Percentiles rank a stretch among this genome's conserved stretches.
Evolutionary conservation across 2,329 filamentous ascomycete species (phyloP).

Genomic region (Alternaria tenuissima): DNA sequence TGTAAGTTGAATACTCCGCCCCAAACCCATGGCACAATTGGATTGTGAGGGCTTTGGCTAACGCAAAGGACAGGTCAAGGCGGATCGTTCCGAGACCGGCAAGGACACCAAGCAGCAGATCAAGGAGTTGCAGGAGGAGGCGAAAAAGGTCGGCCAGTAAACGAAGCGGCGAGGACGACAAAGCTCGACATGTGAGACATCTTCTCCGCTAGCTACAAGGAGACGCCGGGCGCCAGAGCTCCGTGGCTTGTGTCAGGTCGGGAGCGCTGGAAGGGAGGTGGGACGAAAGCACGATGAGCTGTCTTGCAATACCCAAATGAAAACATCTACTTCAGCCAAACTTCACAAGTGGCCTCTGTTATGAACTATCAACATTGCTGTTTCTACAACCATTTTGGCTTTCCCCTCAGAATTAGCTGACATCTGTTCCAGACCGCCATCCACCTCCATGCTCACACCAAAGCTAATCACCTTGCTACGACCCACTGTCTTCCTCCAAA

Average conservation of each 20-base stretch:
- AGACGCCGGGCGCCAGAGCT: not conserved
- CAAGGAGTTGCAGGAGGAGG: conserved; percentile 57
- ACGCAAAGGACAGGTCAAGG: conserved; percentile 46
- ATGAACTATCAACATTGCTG: rapidly evolving
- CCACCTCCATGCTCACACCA: not conserved
- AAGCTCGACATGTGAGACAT: not conserved
- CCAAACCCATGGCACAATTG: no score
- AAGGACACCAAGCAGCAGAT: conserved; percentile 52
- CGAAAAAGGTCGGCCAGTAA: conserved; percentile 40
- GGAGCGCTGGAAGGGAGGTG: not conserved
- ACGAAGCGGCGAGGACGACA: not conserved
- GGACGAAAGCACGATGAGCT: not conserved
- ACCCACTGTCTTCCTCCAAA: not conserved
- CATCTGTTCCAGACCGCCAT: not conserved
- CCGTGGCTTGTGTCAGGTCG: not conserved
- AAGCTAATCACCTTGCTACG: not conserved
- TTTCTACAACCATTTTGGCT: not conserved
- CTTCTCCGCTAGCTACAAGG: not conserved
- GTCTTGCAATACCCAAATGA: conserved; percentile 10
- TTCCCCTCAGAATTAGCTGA: not conserved
- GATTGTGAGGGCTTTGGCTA: not conserved
- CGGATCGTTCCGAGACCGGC: conserved; percentile 54
- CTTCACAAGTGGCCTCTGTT: not conserved
- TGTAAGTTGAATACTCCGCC: conserved; percentile 30
- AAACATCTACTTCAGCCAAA: not conserved